phyloP scores from a whole-genome alignment of 768 basidiomycete species.

The Thelephora aurantiotincta region DNA sequence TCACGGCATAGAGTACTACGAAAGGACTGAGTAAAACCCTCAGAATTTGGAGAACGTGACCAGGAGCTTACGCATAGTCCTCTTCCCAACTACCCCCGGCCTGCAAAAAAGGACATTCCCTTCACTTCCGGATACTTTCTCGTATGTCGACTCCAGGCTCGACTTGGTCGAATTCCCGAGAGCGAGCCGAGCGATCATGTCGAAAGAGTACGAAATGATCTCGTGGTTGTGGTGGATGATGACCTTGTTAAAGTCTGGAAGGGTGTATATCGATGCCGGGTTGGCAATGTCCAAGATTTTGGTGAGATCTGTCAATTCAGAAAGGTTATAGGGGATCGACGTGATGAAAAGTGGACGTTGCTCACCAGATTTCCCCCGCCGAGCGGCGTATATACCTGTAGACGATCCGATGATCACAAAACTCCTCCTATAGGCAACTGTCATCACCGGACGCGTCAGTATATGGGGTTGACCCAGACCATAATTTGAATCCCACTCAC shows the following conservation, averaged over 20 bases:
- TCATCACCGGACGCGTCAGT: constrained; percentile 3
- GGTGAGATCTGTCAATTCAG: constrained; percentile 31
- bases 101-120: constrained; percentile 47
- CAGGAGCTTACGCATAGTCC: constrained; percentile 37
- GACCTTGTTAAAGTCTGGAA: constrained; percentile 51
- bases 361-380: constrained; percentile 41
- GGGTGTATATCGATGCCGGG: constrained; percentile 38
- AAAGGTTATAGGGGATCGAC: too few relatives aligned
- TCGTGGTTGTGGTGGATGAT: constrained; percentile 46
- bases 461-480: not conserved
- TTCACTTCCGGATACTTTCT: constrained; percentile 43
- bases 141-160: constrained; percentile 40
- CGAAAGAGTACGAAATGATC: constrained; percentile 55
- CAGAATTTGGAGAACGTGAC: not conserved
- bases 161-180: constrained; percentile 31
- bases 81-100: constrained; percentile 35
- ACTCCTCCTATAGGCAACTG: constrained; percentile 35
- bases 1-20: constrained; percentile 57
- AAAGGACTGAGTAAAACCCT: not conserved
- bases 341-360: constrained; percentile 1
- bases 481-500: constrained; percentile 24
- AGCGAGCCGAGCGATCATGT: constrained; percentile 48
- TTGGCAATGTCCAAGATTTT: constrained; percentile 37
- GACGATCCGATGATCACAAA: constrained; percentile 54
- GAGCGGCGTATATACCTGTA: constrained; percentile 56